Conservation (phyloP, 139 green algal species). For the Picochlorum sp. region DNA sequence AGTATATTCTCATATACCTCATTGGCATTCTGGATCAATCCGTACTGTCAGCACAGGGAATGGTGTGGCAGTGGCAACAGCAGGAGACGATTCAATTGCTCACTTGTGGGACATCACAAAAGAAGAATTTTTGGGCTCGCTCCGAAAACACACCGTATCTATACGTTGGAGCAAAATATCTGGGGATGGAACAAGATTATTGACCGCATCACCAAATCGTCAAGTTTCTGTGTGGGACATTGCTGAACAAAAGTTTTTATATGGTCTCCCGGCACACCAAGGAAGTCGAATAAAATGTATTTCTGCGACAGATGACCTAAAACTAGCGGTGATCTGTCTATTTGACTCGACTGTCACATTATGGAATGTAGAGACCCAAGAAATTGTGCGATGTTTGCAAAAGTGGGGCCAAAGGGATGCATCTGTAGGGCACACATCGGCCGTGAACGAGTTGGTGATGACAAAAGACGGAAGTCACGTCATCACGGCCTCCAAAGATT, state of each 20-base stretch:
- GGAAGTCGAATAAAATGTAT: constrained; percentile 53
- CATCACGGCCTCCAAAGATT: constrained; percentile 61
- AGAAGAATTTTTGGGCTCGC: constrained; percentile 20
- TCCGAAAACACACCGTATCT: constrained; percentile 25
- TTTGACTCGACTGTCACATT: constrained; percentile 60
- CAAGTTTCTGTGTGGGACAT: constrained; percentile 35
- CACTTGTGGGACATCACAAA: constrained; percentile 28
- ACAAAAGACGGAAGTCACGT: constrained; percentile 24
- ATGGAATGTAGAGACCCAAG: constrained; percentile 40
- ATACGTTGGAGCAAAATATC: constrained; percentile 32
- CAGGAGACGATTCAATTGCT: constrained; percentile 20
- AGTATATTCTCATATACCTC: neutral
- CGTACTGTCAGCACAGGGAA: neutral
- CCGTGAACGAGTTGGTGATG: constrained; percentile 33
- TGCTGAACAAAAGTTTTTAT: constrained; percentile 20
- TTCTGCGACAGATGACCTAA: constrained; percentile 34
- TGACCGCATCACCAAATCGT: constrained; percentile 36
- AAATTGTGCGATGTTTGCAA: constrained; percentile 43
- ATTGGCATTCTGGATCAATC: constrained; percentile 25
- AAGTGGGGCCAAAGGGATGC: constrained; percentile 34
- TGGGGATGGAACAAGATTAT: constrained; percentile 24
- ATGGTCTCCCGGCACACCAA: constrained; percentile 38
- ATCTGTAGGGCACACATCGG: constrained; percentile 34
- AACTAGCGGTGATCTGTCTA: constrained; percentile 29
- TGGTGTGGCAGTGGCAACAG: constrained; percentile 7